Evolutionary conservation across 2,329 filamentous ascomycete species (phyloP).

Genomic region (Fusarium aywerte): DNA sequence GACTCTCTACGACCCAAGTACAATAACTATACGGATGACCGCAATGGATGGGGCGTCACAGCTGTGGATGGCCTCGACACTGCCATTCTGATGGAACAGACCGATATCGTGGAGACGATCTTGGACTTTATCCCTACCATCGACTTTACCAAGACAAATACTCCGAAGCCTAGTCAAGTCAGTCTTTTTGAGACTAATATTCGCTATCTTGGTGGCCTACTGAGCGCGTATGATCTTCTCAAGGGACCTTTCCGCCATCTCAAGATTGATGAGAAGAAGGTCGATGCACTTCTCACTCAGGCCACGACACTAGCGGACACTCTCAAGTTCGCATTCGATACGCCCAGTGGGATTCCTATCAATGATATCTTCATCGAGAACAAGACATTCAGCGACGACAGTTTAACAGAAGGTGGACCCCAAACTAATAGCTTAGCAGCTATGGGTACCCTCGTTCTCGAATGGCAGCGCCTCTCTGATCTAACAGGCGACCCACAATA

Average conservation of each 20-base stretch:
- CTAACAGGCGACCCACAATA: slow-evolving; percentile 14
- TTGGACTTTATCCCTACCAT: slow-evolving; percentile 13
- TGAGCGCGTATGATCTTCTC: slow-evolving; percentile 63
- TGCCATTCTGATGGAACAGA: slow-evolving; percentile 27
- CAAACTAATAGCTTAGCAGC: background rate
- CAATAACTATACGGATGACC: slow-evolving; percentile 10
- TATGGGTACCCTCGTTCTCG: slow-evolving; percentile 18
- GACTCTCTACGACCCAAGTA: slow-evolving; percentile 15
- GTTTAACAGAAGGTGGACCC: background rate
- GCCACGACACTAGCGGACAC: slow-evolving; percentile 72
- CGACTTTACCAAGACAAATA: slow-evolving; percentile 12
- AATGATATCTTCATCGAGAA: slow-evolving; percentile 15
- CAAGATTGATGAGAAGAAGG: slow-evolving; percentile 57
- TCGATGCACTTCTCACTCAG: slow-evolving; percentile 61
- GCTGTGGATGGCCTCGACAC: slow-evolving; percentile 24
- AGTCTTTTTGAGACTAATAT: slow-evolving; percentile 67
- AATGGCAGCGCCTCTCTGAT: slow-evolving; percentile 23
- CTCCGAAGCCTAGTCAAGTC: slow-evolving; percentile 50
- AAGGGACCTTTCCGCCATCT: slow-evolving; percentile 45
- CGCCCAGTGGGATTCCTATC: background rate
- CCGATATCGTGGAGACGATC: slow-evolving; percentile 18
- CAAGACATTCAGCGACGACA: background rate
- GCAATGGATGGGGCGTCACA: slow-evolving; percentile 26
- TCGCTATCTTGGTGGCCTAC: slow-evolving; percentile 63
- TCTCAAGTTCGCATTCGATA: slow-evolving; percentile 18